phyloP scores from a whole-genome alignment of 805 yeast species.

The Teunomyces funiuensis region DNA sequence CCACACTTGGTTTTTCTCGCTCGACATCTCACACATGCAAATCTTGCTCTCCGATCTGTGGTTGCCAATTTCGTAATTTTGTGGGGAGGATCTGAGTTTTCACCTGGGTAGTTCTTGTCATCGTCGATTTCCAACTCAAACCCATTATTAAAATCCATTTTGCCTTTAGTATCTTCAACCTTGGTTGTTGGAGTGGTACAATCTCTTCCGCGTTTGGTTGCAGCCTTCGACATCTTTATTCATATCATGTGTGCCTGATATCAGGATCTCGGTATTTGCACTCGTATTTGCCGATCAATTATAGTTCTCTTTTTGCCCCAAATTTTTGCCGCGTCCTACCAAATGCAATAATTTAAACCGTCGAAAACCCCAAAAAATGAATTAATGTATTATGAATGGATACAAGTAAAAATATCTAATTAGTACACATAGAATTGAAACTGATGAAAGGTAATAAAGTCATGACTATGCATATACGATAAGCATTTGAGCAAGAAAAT shows the following conservation, averaged over 20 bases:
- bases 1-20: slow-evolving; percentile 29
- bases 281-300: neutral
- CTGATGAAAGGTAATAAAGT: neutral
- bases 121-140: neutral
- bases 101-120: neutral
- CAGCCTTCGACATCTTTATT: neutral
- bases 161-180: neutral
- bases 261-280: neutral
- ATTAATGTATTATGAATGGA: neutral
- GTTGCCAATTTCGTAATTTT: neutral
- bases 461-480: neutral
- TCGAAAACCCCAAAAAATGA: neutral
- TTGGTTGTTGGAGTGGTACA: neutral
- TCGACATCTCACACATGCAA: slow-evolving; percentile 26
- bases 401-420: neutral
- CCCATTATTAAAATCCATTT: neutral
- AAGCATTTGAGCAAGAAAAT: neutral
- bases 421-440: slow-evolving; percentile 4
- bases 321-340: too few relatives aligned
- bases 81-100: neutral
- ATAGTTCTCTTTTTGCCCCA: neutral
- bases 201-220: neutral
- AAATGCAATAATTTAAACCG: neutral
- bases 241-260: neutral
- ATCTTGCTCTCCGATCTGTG: slow-evolving; percentile 9